phyloP scores from a whole-genome alignment of 2,329 filamentous ascomycete genomes.

The Penicillium frequentans region DNA sequence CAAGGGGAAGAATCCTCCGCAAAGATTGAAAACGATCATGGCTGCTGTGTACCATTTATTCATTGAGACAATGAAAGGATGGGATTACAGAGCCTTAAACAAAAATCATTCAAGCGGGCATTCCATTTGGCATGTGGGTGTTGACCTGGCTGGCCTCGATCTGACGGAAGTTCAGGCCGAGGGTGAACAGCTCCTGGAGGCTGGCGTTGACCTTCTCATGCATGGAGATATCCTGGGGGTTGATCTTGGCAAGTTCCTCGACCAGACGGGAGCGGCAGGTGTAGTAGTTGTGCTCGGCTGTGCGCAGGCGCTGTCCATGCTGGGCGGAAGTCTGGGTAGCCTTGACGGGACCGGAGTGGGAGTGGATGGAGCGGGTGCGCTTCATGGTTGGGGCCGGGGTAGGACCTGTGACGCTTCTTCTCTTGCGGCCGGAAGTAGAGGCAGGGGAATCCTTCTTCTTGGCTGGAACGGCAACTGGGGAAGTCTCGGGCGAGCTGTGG shows the following conservation, averaged over 20 bases:
- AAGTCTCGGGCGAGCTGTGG: conserved; percentile 43
- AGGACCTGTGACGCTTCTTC: conserved; percentile 36
- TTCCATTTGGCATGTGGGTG: conserved; percentile 33
- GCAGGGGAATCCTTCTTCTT: conserved; percentile 41
- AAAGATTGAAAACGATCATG: background rate
- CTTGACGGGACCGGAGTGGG: conserved; percentile 36
- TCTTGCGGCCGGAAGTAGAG: conserved; percentile 35
- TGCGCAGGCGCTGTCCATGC: conserved; percentile 42
- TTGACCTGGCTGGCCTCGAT: conserved; percentile 43
- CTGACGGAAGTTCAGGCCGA: conserved; percentile 44
- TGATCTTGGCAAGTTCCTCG: conserved; percentile 40
- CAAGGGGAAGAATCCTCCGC: conserved; percentile 1
- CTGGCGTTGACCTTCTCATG: conserved; percentile 47
- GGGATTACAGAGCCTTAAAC: background rate
- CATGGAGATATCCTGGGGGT: conserved; percentile 41
- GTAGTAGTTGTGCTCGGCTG: conserved; percentile 43
- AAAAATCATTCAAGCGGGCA: conserved; percentile 31
- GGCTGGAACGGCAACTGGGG: conserved; percentile 27
- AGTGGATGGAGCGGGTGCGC: conserved; percentile 41
- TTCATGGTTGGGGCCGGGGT: conserved; percentile 43
- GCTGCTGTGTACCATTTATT: background rate
- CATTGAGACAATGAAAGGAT: background rate
- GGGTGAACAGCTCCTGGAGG: conserved; percentile 45
- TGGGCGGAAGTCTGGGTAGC: conserved; percentile 34
- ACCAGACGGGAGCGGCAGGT: conserved; percentile 42